A percentile compares a stretch with the other conserved stretches of the same genome.
phyloP scores from a whole-genome alignment of 306 rosid genomes.

The Mimosa pudica region DNA sequence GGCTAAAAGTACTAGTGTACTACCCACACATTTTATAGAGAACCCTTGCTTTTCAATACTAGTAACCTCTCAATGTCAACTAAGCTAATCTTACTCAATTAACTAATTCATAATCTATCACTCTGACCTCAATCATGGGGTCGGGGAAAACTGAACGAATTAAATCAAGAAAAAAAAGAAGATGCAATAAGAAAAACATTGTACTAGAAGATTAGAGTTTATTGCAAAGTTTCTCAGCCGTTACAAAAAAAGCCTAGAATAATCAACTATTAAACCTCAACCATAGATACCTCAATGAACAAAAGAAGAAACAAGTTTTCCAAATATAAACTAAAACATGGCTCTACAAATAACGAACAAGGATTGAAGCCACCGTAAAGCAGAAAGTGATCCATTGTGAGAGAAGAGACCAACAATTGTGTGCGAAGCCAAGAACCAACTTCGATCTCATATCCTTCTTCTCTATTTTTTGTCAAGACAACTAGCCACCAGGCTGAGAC shows the following conservation, averaged over 20 bases:
- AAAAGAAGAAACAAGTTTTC: neutral
- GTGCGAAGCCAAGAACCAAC: constrained; percentile 7
- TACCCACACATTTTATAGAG: no score
- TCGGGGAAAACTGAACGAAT: neutral
- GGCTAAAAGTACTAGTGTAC: no score
- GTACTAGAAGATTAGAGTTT: neutral
- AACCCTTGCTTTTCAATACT: no score
- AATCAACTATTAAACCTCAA: neutral
- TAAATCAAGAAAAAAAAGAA: neutral
- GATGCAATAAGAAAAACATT: neutral
- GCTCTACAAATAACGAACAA: constrained; percentile 5
- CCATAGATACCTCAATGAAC: neutral
- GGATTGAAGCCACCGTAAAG: constrained; percentile 5
- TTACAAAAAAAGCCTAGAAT: neutral
- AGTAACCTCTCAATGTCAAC: no score
- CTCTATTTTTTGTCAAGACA: no score
- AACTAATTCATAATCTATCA: no score
- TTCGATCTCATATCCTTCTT: constrained; percentile 15
- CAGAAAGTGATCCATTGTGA: neutral
- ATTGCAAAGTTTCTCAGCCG: neutral
- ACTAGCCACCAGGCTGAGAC: neutral
- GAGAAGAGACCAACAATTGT: neutral
- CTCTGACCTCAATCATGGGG: neutral
- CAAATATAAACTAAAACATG: neutral
- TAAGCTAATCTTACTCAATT: no score